A percentile compares a stretch with the other conserved stretches of the same genome.
phyloP scores from a whole-genome alignment of 768 basidiomycete species.

The Daedaleopsis sinensis region DNA sequence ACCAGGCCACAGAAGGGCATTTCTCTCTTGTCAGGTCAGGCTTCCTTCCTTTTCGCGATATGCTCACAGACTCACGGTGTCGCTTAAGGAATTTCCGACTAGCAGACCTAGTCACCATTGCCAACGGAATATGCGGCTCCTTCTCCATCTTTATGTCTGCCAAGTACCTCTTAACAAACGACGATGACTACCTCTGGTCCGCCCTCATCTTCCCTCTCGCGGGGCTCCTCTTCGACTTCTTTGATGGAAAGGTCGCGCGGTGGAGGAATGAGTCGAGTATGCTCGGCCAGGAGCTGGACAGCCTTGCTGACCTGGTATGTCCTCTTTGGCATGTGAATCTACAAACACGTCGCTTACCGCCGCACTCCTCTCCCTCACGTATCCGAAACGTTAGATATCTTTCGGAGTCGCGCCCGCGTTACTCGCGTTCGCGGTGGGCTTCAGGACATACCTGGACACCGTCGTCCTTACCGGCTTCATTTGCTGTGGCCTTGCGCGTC shows the following conservation, averaged over 20 bases:
- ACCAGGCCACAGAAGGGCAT: conserved; percentile 89
- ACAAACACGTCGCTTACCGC: background rate
- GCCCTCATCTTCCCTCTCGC: conserved; percentile 90
- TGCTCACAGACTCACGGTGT: conserved; percentile 3
- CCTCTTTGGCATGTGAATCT: conserved; percentile 13
- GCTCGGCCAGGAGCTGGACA: conserved; percentile 97
- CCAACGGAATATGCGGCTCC: conserved; percentile 98
- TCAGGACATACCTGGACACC: conserved; percentile 90
- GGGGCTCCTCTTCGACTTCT: conserved; percentile 96
- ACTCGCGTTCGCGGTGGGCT: conserved; percentile 86
- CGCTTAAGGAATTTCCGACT: conserved; percentile 87
- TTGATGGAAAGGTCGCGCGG: conserved; percentile 96
- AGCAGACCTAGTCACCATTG: conserved; percentile 97
- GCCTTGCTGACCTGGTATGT: conserved; percentile 90
- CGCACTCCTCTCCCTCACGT: background rate
- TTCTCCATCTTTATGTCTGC: conserved; percentile 95
- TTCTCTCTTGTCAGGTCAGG: conserved; percentile 93
- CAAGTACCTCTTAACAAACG: conserved; percentile 80
- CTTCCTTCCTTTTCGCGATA: conserved; percentile 4
- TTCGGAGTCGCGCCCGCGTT: conserved; percentile 98
- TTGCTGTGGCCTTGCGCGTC: conserved; percentile 93
- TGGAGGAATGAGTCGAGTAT: conserved; percentile 96
- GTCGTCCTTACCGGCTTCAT: conserved; percentile 87
- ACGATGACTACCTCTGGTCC: conserved; percentile 79
- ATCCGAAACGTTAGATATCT: conserved; percentile 66